Percentiles rank a stretch among this genome's conserved stretches.
Evolutionary conservation across 1,139 yeast species (phyloP).

Genomic region (Nakaseomyces sp.): DNA sequence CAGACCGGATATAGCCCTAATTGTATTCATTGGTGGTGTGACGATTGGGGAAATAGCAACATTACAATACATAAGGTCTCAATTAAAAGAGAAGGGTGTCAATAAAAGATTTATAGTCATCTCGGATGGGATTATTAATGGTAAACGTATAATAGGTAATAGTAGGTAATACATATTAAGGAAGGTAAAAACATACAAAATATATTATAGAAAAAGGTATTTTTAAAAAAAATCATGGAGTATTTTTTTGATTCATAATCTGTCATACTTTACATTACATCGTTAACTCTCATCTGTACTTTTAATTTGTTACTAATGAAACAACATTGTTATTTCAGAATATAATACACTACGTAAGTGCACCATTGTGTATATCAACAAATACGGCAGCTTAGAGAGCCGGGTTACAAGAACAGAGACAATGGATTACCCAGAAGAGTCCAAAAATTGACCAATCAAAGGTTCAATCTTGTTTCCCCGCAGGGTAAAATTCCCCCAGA

Average conservation of each 20-base stretch:
- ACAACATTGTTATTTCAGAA: no score
- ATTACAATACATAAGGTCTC: constrained; percentile 19
- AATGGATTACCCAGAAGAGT: not conserved
- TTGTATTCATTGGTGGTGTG: constrained; percentile 30
- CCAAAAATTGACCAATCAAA: not conserved
- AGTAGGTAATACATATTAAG: not conserved
- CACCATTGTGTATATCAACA: no score
- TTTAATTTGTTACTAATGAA: no score
- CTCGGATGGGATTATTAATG: constrained; percentile 20
- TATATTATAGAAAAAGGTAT: not conserved
- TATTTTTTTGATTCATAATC: no score
- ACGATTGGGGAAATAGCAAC: constrained; percentile 31
- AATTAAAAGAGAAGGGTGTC: constrained; percentile 19
- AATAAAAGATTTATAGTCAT: constrained; percentile 26
- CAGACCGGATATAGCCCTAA: constrained; percentile 18
- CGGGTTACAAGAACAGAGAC: no score
- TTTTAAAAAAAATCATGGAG: no score
- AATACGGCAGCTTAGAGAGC: no score
- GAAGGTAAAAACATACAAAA: not conserved
- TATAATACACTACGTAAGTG: no score
- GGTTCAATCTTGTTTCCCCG: no score
- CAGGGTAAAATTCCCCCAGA: no score
- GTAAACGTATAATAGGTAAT: constrained; percentile 1
- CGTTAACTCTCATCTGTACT: no score
- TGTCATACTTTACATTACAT: no score